Base-by-base conservation (phyloP, 2,329 filamentous ascomycete species). In the Annulohypoxylon truncatum region DNA sequence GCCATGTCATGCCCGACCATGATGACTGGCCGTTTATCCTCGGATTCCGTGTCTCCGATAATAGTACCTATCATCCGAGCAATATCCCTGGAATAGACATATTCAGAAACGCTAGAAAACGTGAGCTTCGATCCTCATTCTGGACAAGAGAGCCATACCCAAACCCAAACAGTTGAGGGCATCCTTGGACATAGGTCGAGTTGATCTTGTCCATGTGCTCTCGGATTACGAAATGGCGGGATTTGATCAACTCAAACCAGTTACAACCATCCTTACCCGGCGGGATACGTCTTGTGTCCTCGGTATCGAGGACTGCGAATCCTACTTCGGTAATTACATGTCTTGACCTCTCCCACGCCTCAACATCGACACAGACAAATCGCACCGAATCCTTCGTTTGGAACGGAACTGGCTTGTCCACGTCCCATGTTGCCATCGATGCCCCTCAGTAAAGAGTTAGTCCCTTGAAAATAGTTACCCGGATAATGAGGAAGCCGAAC, bases 321-420 rank as follows among this genome's bases (percentile, higher is more conserved):
- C 96, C 96, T 38, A 99, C 84, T 77, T 99, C 96, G 0, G 94
- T 97, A 63, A 98, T 85, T 10, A 87, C 82, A 31, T 84, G 81
- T 10, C 88, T 86, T 46, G 87, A 82, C 20, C 80, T 79, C 77
- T 99, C 96, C 62, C 90, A 92, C 1, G 90, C 89, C 78, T 99
- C 96, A 29, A 96, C 82, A 72, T 99, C 96, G 46, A 98, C 83
- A 67, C 87, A 89, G 63, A 97, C 82, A 71, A 97, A 91, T 6
- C 96, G 83, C 0, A 88, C 84, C n/a, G 84, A 81, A 9, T 78
- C 73, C 26, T 89, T 85, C 54, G 84, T 83, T 0, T 77, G 63
- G 63, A 82, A 84, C 0, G 82, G 82, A 2, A 79, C 78, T 0
- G 81, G 78, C 38, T 82, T 71, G n/a, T 78, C 54, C 4, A 62